A percentile compares a stretch with the other conserved stretches of the same genome.
Conservation (phyloP, 495 filamentous ascomycete genomes). For the Talaromyces thailandensis region DNA sequence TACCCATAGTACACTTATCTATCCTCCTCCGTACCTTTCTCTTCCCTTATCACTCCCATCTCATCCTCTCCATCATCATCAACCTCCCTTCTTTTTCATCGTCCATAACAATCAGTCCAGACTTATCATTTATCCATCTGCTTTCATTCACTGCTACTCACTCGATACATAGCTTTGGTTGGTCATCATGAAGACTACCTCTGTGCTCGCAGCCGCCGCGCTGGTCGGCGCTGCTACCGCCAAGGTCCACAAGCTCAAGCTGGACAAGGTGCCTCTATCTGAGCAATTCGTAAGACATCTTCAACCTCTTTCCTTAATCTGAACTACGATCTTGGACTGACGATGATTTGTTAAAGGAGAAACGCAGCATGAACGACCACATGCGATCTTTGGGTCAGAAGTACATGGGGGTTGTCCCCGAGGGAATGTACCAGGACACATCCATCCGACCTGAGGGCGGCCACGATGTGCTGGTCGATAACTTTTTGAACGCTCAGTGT, state of each 20-base stretch:
- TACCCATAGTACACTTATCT: constrained; percentile 15
- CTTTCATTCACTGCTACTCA: constrained; percentile 7
- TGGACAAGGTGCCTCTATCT: constrained; percentile 88
- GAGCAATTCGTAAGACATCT: constrained; percentile 74
- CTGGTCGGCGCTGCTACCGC: constrained; percentile 78
- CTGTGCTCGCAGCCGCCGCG: constrained; percentile 65
- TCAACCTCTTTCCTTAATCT: neutral
- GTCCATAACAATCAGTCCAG: neutral
- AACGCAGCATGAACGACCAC: constrained; percentile 73
- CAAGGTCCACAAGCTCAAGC: constrained; percentile 85
- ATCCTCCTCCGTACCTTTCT: constrained; percentile 5
- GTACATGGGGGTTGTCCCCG: constrained; percentile 81
- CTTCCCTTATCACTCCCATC: constrained; percentile 8
- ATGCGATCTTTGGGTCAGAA: constrained; percentile 65
- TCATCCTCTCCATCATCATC: constrained; percentile 3
- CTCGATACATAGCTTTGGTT: constrained; percentile 2
- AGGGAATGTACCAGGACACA: constrained; percentile 69
- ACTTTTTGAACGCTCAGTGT: constrained; percentile 99
- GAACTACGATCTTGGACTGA: neutral
- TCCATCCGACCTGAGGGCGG: constrained; percentile 54
- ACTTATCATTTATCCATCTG: neutral
- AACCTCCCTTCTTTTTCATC: constrained; percentile 14
- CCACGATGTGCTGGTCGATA: constrained; percentile 83
- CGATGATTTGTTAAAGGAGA: constrained; percentile 40
- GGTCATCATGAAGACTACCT: constrained; percentile 70